These are phyloP conservation scores for Thalassia testudinum DNA, from an alignment of 116 monocot species.

Conservation along the genomic window DNA sequence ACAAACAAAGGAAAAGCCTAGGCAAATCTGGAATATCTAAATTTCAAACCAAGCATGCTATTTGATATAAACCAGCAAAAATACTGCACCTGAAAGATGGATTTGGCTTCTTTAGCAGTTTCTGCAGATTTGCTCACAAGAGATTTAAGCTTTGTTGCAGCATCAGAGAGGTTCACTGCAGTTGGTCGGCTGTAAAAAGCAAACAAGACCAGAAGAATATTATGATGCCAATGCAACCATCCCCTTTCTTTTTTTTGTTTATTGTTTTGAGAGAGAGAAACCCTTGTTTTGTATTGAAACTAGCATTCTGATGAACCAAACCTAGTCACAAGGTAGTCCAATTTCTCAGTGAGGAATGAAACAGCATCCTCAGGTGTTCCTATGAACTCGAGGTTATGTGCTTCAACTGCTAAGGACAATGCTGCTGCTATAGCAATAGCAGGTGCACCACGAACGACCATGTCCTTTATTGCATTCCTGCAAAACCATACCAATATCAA, in stretches of 20 bases:
- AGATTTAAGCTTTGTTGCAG: constrained; percentile 66
- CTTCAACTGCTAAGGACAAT: constrained; percentile 75
- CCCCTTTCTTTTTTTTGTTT: too few species aligned
- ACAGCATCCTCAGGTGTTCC: constrained; percentile 69
- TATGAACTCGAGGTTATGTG: constrained; percentile 33
- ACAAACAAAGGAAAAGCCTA: too few species aligned
- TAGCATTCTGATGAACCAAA: constrained; percentile 3
- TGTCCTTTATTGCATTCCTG: constrained; percentile 89
- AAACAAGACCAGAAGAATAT: too few species aligned
- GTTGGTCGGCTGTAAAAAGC: constrained; percentile 63
- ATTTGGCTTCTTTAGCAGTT: constrained; percentile 38
- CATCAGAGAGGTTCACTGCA: constrained; percentile 97
- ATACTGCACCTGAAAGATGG: constrained; percentile 54
- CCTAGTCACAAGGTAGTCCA: constrained; percentile 92
- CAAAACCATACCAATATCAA: background rate
- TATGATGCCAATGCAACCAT: background rate
- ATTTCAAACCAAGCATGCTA: too few species aligned
- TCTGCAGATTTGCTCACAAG: constrained; percentile 35
- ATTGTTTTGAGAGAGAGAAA: too few species aligned
- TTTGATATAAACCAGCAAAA: too few species aligned
- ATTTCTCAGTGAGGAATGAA: constrained; percentile 48
- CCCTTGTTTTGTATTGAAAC: too few species aligned
- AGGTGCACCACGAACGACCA: constrained; percentile 95
- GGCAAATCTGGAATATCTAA: too few species aligned
- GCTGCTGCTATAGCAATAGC: constrained; percentile 98